Evolutionary conservation across 139 green algal genomes (phyloP), one percentile per base, ranked within the genome.

Genomic region (Micromonas commoda): DNA sequence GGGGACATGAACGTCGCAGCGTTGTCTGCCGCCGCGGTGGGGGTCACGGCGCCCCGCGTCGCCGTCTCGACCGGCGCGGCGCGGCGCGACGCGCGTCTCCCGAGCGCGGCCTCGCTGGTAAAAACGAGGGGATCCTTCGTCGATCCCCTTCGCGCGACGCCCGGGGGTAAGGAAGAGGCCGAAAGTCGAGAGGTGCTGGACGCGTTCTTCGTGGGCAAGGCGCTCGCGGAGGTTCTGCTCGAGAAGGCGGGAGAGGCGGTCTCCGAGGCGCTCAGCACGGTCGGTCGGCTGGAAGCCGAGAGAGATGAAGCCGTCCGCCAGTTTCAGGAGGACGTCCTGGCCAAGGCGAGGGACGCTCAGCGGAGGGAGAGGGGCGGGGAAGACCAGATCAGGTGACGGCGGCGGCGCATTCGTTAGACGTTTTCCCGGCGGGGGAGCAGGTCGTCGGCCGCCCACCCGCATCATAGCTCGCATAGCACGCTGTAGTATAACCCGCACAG

Each of bases 201-300:
- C 63, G 63, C 63, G 3, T 70, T 70, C 63, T 33, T 70, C 63
- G 28, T 70, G 1, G 63, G 63, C 21, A 70, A 70, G 31, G 63
- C 63, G 5, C 63, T 70, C 63, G 63, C 63, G 63, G 63, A 70
- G 31, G 34, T 26, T 13, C 28, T 70, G 1, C 5, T 70, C 1
- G 63, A 70, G 63, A 28, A 26, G 20, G 9, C 6, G 3, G 63
- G 28, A 13, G 31, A 16, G 21, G 63, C 28, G 5, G 21, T 57
- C 45, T 9, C 45, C 9, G 5, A 34, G 20, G 6, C 28, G 31
- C 3, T 6, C 63, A 1, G 63, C 1, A 70, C 21, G 21, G 28
- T 32, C 63, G 63, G n/a, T 28, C 20, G 28, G 26, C 61, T 35
- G 5, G 26, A 68, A 4, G 24, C 61, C 20, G 31, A 32, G 45